Evolutionary conservation across 2,329 filamentous ascomycete species (phyloP), one percentile per base, ranked within the genome.

Genomic region (Cladosporium austrohemisphaericum): DNA sequence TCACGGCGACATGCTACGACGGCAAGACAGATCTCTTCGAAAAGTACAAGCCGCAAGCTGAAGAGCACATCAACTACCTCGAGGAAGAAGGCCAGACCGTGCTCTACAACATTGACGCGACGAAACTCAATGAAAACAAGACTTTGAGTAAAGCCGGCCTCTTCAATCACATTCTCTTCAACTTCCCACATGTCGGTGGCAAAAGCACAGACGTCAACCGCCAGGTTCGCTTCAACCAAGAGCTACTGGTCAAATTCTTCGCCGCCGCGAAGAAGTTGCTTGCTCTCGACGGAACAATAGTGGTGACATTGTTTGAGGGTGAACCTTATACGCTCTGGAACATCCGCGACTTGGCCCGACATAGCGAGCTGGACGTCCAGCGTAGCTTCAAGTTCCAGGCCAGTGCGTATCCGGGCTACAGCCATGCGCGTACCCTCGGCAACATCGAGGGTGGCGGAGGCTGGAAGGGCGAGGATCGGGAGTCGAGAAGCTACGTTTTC

Each of bases 321-420:
- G 86, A 94, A 67, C 93, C 93, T 0, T 98, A 98, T 67, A 92
- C 89, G 2, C 77, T 96, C 1, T 98, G 93, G 93, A 96, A 97
- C 71, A 78, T 97, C 20, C 80, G 84, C 28, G 92, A 96, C 71
- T 75, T 98, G 22, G 93, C 81, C 2, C 78, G 92, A 5, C 88
- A 95, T 66, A 76, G 77, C 4, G 87, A 86, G 4, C 71, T 92
- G 43, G 78, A 80, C 60, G 84, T 90, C 28, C 75, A 83, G 58
- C 73, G 78, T 60, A 89, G 84, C 65, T 91, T 86, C 64, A 71
- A 70, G 50, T 93, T 93, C 63, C 76, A 80, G 54, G 76, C 80
- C 4, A 70, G 61, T 13, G 79, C 77, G 19, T 93, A 92, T 65
- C 85, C 84, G 1, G 84, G 84, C 0, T 93, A 93, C 65, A 74